A percentile compares a stretch with the other conserved stretches of the same genome.
Evolutionary conservation across 768 basidiomycete species (phyloP).

Genomic region (Hygrocybe coccinea): DNA sequence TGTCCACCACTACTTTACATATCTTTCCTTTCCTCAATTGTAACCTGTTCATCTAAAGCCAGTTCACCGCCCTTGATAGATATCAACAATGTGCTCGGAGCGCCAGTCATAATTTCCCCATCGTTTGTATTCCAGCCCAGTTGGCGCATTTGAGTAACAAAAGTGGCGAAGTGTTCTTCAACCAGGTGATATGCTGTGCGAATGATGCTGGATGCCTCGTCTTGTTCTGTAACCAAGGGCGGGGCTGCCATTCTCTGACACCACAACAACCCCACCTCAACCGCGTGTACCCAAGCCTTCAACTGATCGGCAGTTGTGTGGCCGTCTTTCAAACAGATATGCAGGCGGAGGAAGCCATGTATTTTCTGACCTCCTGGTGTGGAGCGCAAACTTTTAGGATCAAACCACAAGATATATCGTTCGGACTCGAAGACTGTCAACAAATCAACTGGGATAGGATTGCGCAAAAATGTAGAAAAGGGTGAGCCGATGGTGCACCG

Average conservation of each 20-base stretch:
- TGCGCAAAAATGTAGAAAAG: constrained; percentile 31
- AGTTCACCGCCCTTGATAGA: constrained; percentile 1
- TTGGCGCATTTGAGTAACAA: constrained; percentile 21
- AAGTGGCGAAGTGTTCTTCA: constrained; percentile 19
- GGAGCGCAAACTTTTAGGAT: constrained; percentile 22
- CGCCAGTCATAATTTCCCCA: constrained; percentile 27
- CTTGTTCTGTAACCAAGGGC: not conserved
- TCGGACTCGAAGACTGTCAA: constrained; percentile 41
- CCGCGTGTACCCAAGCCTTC: constrained; percentile 51
- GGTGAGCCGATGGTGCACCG: constrained; percentile 49
- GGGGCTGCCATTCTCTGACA: not conserved
- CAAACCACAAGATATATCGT: constrained; percentile 53
- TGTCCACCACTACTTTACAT: not conserved
- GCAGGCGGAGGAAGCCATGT: constrained; percentile 27
- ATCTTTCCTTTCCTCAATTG: not conserved
- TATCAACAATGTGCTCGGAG: constrained; percentile 28
- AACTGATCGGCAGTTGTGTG: constrained; percentile 46
- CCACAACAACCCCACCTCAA: constrained; percentile 22
- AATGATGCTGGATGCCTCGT: constrained; percentile 18
- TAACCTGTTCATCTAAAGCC: not conserved
- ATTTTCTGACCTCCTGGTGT: constrained; percentile 10
- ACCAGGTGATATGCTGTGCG: constrained; percentile 15
- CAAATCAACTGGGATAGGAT: constrained; percentile 26
- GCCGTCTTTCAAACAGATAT: constrained; percentile 49
- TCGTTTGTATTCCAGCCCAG: constrained; percentile 41